Conservation (phyloP, 2,329 filamentous ascomycete genomes). For the Orbilia oligospora region DNA sequence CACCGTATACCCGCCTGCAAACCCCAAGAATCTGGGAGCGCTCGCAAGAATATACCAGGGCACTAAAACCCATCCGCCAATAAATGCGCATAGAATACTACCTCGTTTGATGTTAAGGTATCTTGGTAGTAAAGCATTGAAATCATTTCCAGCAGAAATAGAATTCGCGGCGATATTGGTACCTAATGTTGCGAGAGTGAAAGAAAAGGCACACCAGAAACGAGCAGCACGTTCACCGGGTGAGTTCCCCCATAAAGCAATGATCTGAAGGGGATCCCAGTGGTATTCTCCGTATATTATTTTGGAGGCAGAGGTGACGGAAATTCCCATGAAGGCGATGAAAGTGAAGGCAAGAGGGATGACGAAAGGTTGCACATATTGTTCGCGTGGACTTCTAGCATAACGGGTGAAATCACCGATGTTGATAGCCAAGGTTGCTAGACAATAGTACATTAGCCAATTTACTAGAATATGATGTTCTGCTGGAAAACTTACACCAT, state of each 20-base stretch:
- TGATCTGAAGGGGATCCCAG: constrained; percentile 71
- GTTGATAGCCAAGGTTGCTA: constrained; percentile 70
- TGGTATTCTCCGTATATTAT: constrained; percentile 71
- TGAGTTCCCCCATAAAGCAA: constrained; percentile 67
- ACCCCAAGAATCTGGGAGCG: constrained; percentile 74
- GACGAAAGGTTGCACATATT: constrained; percentile 67
- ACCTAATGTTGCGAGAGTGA: constrained; percentile 72
- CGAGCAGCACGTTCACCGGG: constrained; percentile 68
- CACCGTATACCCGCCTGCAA: constrained; percentile 77
- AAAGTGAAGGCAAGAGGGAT: constrained; percentile 70
- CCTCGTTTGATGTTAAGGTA: constrained; percentile 74
- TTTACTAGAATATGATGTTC: constrained; percentile 69
- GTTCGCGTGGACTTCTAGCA: constrained; percentile 66
- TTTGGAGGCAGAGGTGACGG: constrained; percentile 72
- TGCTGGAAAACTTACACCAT: constrained; percentile 71
- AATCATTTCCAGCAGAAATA: constrained; percentile 72
- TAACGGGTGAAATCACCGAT: constrained; percentile 73
- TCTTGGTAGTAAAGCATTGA: constrained; percentile 72
- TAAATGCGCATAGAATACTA: constrained; percentile 71
- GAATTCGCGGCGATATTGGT: constrained; percentile 74
- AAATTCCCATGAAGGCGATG: constrained; percentile 72
- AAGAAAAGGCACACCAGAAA: constrained; percentile 72
- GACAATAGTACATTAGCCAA: constrained; percentile 70
- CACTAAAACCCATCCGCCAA: constrained; percentile 74
- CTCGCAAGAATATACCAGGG: constrained; percentile 77